Base-by-base conservation (phyloP, 2,329 filamentous ascomycete genomes). In the Dryadomyces quercivorus region DNA sequence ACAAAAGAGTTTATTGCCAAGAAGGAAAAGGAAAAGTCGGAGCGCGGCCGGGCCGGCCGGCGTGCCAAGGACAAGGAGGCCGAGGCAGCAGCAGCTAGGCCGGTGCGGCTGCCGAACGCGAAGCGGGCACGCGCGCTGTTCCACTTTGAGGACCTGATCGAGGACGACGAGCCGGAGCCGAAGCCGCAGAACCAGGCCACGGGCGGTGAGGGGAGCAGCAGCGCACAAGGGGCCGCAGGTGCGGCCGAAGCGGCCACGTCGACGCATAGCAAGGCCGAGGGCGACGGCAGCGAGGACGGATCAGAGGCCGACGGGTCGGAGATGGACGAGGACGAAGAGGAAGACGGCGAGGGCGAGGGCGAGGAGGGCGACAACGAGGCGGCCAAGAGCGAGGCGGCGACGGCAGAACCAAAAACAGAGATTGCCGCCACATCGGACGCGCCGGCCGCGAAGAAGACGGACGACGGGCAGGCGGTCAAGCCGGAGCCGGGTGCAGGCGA, bases 1-100 rank as follows among this genome's bases (percentile, higher is more conserved):
- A 88, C 88, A 61, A 81, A 82, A 61, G 88, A 93, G 62, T 92
- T 90, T 62, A 72, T 93, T 6, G 88, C 86, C 10, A 87, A 88
- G 69, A 89, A 88, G 66, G 87, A 92, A 64, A 86, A 83, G 65
- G 86, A 91, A 64, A 91, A 88, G 74, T 75, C 76, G 5, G 82
- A 86, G 57, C 84, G 81, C 67, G 72, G 70, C 3, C 77, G 78
- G 56, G 73, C 76, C 21, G 81, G 77, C 60, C 86, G 85, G 63
- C 75, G 76, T 45, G 75, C 72, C 21, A 82, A 84, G 61, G 77
- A 77, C 40, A 77, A 80, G 63, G 79, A 83, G 34, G 72, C 69
- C 9, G 77, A 79, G 51, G 65, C 71, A 18, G 71, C 68, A 10
- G 69, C 75, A 7, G 75, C 78, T 16, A 85, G 78, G 66, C 73